These are phyloP conservation scores for Termitomyces sp. DNA, from an alignment of 768 basidiomycete species.

Conservation along the genomic window DNA sequence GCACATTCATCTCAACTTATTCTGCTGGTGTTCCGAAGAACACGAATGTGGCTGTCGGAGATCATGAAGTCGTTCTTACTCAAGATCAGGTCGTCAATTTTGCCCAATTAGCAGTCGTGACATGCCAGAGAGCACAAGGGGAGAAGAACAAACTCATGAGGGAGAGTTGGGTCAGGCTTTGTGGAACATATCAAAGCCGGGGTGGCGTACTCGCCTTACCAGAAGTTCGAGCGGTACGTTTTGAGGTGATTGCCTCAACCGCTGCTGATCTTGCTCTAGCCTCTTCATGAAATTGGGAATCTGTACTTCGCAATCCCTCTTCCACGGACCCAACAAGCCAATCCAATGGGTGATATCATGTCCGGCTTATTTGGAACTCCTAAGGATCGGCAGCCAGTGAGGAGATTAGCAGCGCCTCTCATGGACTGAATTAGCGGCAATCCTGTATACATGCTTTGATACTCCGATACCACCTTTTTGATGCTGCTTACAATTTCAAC, in stretches of 20 bases:
- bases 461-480: not conserved
- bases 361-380: conserved; percentile 79
- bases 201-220: conserved; percentile 55
- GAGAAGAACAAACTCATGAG: conserved; percentile 71
- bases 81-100: conserved; percentile 80
- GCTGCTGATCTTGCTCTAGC: conserved; percentile 31
- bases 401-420: conserved; percentile 45
- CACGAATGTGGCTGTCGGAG: conserved; percentile 44
- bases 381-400: conserved; percentile 22
- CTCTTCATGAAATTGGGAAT: conserved; percentile 59
- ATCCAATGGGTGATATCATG: conserved; percentile 86
- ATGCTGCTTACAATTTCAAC: not conserved
- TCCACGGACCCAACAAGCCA: conserved; percentile 62
- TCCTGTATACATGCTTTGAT: not conserved
- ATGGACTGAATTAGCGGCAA: conserved; percentile 38
- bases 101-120: conserved; percentile 80
- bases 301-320: conserved; percentile 87
- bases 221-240: conserved; percentile 60
- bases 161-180: conserved; percentile 81
- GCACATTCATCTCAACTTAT: conserved; percentile 86
- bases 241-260: not conserved
- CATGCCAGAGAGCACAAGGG: conserved; percentile 84
- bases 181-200: conserved; percentile 76
- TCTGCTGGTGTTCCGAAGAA: conserved; percentile 55
- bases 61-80: conserved; percentile 66